Base-by-base conservation (phyloP, 2,329 filamentous ascomycete genomes). In the Neoascochyta sp. region DNA sequence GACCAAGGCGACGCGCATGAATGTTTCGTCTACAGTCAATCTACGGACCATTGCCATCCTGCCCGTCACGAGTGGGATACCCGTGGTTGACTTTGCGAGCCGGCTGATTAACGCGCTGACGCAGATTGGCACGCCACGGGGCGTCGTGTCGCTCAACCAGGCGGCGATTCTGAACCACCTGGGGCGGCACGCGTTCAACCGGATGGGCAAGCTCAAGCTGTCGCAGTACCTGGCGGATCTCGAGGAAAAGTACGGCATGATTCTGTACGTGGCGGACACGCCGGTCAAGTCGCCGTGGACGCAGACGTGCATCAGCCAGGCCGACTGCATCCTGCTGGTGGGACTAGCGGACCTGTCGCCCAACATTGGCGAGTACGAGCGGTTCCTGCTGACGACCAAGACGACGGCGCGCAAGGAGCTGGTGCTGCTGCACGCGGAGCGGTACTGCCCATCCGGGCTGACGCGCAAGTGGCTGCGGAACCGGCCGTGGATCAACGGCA, bases 261-360 rank as follows among this genome's bases (percentile, higher is more conserved):
- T 98, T 2, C 72, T 98, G 6, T 98, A 98, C 56, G 82, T 98
- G 35, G 92, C 90, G 29, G 92, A 98, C 62, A 98, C 93, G 4
- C 95, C 81, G 39, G 92, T 96, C 50, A 96, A 95, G 51, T 87
- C 93, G 2, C 89, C 90, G 0, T 98, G 92, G 92, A 98, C 93
- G 1, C 88, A 95, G 54, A 96, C 92, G 0, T 98, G 93, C 60
- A 95, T 98, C 44, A 83, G 84, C 10, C 92, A 98, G 63, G 92
- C 92, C 2, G 92, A 98, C 63, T 95, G 89, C 47, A 95, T 98
- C 43, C 73, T 98, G 6, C 73, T 98, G 7, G 87, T 98, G 16
- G 92, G 88, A 1, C 68, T 96, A 9, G 92, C 89, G 1, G 92
- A 96, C 57, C 83, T 83, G 1, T 94, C 89, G 3, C 83, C 92